Percentiles rank a stretch among this genome's conserved stretches.
Conservation (phyloP, 169 alveolate genomes). For the Cyclospora cayetanensis region DNA sequence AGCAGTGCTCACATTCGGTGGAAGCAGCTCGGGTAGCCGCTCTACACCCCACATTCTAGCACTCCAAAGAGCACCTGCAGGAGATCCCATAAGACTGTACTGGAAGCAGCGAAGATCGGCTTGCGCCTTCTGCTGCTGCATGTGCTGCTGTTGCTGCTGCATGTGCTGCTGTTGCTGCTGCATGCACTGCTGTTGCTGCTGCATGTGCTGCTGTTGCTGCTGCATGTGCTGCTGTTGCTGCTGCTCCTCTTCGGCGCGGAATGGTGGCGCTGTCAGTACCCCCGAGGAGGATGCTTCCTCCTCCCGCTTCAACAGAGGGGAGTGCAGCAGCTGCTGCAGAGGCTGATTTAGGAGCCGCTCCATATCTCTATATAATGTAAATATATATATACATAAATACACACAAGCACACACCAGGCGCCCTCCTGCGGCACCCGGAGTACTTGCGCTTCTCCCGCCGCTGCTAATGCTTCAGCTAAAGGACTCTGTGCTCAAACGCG, state of each 20-base stretch:
- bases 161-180: not conserved
- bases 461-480: not conserved
- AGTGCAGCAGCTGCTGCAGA: not conserved
- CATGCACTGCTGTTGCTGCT: not conserved
- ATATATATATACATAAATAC: not conserved
- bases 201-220: not conserved
- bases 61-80: not conserved
- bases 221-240: not conserved
- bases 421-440: not conserved
- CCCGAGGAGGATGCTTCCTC: not conserved
- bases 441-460: not conserved
- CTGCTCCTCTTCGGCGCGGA: not conserved
- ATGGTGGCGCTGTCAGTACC: too few species aligned
- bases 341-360: not conserved
- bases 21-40: not conserved
- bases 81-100: not conserved
- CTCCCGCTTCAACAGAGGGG: not conserved
- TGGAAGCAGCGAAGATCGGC: not conserved
- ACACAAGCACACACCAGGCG: not conserved
- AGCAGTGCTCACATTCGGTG: not conserved
- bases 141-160: conserved; percentile 50
- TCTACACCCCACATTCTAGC: not conserved
- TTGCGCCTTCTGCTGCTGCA: not conserved
- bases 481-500: not conserved
- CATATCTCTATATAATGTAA: not conserved